Percentiles rank a stretch among this genome's conserved stretches.
phyloP scores from a whole-genome alignment of 2,329 filamentous ascomycete species.

The Alternaria ethzedia region DNA sequence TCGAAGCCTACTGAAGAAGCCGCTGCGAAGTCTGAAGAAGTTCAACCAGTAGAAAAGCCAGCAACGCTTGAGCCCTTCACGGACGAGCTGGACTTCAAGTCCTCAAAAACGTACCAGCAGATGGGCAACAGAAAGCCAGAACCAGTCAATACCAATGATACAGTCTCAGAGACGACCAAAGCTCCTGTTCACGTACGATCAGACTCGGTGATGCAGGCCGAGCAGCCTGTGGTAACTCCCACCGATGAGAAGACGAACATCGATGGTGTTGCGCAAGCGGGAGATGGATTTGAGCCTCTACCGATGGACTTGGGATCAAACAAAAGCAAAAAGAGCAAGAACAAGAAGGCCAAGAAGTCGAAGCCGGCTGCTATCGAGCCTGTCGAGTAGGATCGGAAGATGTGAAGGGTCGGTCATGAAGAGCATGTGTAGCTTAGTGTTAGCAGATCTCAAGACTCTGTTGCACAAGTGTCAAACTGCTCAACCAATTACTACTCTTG shows the following conservation, averaged over 20 bases:
- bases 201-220: constrained; percentile 24
- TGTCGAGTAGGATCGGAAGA: background rate
- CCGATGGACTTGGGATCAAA: no score
- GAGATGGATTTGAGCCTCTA: no score
- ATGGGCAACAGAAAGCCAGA: constrained; percentile 15
- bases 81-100: constrained; percentile 22
- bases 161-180: background rate
- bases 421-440: no score
- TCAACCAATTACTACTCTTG: no score
- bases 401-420: no score
- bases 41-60: background rate
- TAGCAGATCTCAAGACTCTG: no score
- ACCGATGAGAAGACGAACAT: background rate
- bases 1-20: background rate
- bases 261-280: background rate
- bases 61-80: constrained; percentile 19
- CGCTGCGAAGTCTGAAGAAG: background rate
- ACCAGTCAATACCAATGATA: background rate
- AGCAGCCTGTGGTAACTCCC: background rate
- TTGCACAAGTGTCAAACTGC: no score
- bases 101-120: constrained; percentile 23
- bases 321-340: background rate
- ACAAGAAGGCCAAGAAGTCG: background rate
- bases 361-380: background rate
- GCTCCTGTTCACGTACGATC: constrained; percentile 7